A percentile compares a stretch with the other conserved stretches of the same genome.
phyloP scores from a whole-genome alignment of 805 yeast genomes.

The Teunomyces funiuensis region DNA sequence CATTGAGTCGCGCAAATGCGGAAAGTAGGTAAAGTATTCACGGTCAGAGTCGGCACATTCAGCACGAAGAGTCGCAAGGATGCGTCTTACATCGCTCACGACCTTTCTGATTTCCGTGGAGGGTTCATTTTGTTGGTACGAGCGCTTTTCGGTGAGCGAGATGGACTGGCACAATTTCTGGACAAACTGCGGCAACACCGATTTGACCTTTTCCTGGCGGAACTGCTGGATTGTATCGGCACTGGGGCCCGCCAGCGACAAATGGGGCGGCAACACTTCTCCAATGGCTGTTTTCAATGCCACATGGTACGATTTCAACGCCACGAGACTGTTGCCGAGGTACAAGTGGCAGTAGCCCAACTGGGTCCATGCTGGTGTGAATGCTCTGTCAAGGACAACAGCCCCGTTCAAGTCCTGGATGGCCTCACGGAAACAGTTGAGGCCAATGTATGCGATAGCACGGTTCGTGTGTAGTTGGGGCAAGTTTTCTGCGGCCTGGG shows the following conservation, averaged over 20 bases:
- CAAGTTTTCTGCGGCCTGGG: constrained; percentile 12
- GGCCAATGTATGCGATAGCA: constrained; percentile 42
- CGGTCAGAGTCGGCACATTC: constrained; percentile 25
- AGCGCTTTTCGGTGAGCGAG: constrained; percentile 36
- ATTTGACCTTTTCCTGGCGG: constrained; percentile 18
- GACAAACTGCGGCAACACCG: constrained; percentile 39
- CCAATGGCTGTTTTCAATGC: constrained; percentile 33
- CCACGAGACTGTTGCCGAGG: constrained; percentile 35
- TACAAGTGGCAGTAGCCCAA: constrained; percentile 43
- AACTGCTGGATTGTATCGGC: constrained; percentile 17
- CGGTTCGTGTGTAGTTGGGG: constrained; percentile 39
- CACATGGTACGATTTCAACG: constrained; percentile 33
- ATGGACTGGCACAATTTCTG: constrained; percentile 34
- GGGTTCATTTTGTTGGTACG: constrained; percentile 35
- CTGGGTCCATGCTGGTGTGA: constrained; percentile 45
- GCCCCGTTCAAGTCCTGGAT: constrained; percentile 36
- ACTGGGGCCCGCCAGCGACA: constrained; percentile 16
- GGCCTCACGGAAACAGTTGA: constrained; percentile 42
- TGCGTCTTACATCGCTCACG: constrained; percentile 26
- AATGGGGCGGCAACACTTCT: constrained; percentile 26
- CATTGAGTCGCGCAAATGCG: constrained; percentile 21
- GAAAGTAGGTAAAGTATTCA: constrained; percentile 27
- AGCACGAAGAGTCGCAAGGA: constrained; percentile 25
- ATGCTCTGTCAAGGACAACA: constrained; percentile 27
- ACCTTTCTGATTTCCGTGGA: constrained; percentile 21